These are phyloP conservation scores for Zea luxurians DNA, from an alignment of 176 grass and related monocot genomes.

Conservation along the genomic window DNA sequence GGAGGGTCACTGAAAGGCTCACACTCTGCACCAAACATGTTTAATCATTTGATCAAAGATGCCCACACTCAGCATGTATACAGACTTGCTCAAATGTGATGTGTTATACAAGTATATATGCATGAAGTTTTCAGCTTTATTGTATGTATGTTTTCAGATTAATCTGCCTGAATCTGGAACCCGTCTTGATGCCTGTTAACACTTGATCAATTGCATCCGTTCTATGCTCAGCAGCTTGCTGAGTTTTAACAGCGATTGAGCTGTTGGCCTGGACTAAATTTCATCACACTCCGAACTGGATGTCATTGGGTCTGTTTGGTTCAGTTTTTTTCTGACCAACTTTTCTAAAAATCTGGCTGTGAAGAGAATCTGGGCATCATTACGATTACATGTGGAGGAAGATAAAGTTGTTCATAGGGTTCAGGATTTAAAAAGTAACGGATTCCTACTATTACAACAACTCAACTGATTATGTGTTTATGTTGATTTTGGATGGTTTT, in stretches of 20 bases:
- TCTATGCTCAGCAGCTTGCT: background rate
- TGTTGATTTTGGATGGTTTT: too few relatives aligned
- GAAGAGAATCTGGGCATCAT: too few relatives aligned
- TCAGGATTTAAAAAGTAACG: too few relatives aligned
- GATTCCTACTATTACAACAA: too few relatives aligned
- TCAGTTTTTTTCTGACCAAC: too few relatives aligned
- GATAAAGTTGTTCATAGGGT: too few relatives aligned
- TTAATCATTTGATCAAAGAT: background rate
- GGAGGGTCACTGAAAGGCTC: background rate
- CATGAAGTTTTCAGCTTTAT: background rate
- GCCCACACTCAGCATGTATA: background rate
- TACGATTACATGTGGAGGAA: too few relatives aligned
- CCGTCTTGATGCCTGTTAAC: background rate
- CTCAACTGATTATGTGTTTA: too few relatives aligned
- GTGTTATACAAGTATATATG: background rate
- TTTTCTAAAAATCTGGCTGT: too few relatives aligned
- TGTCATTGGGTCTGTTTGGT: too few relatives aligned
- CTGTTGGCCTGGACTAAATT: slow-evolving; percentile 5
- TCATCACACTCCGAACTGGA: background rate
- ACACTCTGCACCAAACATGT: background rate
- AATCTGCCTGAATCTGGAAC: background rate
- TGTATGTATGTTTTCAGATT: background rate
- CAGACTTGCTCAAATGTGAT: background rate
- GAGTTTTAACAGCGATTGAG: background rate
- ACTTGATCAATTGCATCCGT: background rate